A percentile compares a stretch with the other conserved stretches of the same genome.
Evolutionary conservation across 495 filamentous ascomycete genomes (phyloP).

Genomic region (Lasiosphaeris hirsuta): DNA sequence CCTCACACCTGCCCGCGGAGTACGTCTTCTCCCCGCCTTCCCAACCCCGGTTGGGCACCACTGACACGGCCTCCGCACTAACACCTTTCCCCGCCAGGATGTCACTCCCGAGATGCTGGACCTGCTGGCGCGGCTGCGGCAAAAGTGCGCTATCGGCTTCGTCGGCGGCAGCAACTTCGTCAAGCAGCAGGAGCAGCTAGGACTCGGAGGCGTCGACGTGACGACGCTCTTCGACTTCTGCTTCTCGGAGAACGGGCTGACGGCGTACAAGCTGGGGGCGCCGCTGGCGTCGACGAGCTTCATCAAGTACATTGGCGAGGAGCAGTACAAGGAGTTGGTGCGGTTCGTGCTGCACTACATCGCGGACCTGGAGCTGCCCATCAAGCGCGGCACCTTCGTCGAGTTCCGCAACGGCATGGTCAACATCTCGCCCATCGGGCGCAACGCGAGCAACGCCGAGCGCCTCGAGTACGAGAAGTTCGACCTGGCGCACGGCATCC

Average conservation of each 20-base stretch:
- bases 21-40: constrained; percentile 49
- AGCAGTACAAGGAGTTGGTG: constrained; percentile 83
- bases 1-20: constrained; percentile 70
- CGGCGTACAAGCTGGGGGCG: constrained; percentile 77
- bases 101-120: constrained; percentile 77
- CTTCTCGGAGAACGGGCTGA: constrained; percentile 94
- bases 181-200: constrained; percentile 97
- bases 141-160: constrained; percentile 87
- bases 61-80: not conserved
- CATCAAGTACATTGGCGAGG: constrained; percentile 90
- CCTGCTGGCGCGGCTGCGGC: constrained; percentile 72
- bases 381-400: constrained; percentile 93
- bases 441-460: constrained; percentile 80
- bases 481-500: constrained; percentile 71
- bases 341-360: constrained; percentile 86
- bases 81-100: not conserved
- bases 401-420: constrained; percentile 98
- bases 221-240: constrained; percentile 89
- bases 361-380: constrained; percentile 78
- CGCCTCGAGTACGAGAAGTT: constrained; percentile 73
- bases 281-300: constrained; percentile 72
- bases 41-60: too few relatives aligned
- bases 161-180: constrained; percentile 82
- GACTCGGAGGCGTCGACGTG: constrained; percentile 54
- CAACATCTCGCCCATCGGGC: constrained; percentile 88